phyloP scores from a whole-genome alignment of 202 grass and related monocot genomes.

The Zizania palustris region DNA sequence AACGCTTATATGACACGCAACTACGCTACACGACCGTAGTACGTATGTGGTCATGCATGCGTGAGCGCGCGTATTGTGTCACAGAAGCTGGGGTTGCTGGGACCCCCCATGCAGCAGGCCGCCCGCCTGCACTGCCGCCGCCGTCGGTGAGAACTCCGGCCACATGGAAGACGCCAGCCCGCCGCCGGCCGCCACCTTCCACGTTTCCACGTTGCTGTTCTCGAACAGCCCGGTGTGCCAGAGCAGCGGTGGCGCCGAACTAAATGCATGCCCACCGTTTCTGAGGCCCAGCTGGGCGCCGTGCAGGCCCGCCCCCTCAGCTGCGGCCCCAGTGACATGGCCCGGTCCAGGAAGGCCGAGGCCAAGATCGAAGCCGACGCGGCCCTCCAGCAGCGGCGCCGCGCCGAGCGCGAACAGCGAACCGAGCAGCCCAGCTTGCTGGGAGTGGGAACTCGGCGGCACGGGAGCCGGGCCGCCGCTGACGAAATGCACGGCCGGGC shows the following conservation, averaged over 20 bases:
- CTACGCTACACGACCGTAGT: too few species aligned
- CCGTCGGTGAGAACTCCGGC: conserved; percentile 52
- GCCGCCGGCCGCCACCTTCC: conserved; percentile 43
- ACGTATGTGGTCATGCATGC: not conserved
- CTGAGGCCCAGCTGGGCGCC: conserved; percentile 42
- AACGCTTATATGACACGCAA: not conserved
- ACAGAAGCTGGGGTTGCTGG: conserved; percentile 39
- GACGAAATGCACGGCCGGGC: conserved; percentile 11
- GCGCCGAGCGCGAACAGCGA: conserved; percentile 60
- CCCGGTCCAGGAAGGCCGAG: conserved; percentile 51
- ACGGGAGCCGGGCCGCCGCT: too few species aligned
- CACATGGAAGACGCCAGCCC: conserved; percentile 38
- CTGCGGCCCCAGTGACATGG: conserved; percentile 1
- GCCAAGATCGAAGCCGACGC: conserved; percentile 71
- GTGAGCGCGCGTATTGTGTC: not conserved
- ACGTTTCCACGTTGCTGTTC: conserved; percentile 43
- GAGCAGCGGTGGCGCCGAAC: conserved; percentile 34
- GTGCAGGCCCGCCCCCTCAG: conserved; percentile 5
- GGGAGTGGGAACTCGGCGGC: too few species aligned
- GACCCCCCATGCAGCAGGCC: conserved; percentile 28
- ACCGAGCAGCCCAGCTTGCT: conserved; percentile 43
- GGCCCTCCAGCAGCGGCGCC: conserved; percentile 59
- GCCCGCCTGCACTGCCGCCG: conserved; percentile 2
- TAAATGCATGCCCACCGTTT: not conserved
- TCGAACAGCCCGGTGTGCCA: conserved; percentile 58